Evolutionary conservation across 306 rosid genomes (phyloP).

Genomic region (Medicago ruthenica): DNA sequence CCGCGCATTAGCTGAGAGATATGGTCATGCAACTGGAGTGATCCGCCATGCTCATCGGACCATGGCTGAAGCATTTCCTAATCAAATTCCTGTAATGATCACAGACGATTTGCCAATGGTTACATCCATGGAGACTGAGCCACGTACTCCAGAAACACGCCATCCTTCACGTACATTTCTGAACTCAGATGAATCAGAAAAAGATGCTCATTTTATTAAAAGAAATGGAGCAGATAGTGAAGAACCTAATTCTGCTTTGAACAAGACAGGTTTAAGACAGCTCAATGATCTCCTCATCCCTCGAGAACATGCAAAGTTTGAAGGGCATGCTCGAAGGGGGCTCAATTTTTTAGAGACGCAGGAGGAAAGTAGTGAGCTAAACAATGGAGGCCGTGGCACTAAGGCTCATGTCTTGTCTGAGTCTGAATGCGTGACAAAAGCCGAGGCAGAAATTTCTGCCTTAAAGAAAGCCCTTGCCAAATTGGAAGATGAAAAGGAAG

Average conservation of each 20-base stretch:
- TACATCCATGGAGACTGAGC: slow-evolving; percentile 63
- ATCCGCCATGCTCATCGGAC: slow-evolving; percentile 95
- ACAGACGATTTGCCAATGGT: slow-evolving; percentile 62
- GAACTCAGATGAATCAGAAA: slow-evolving; percentile 68
- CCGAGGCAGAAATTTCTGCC: slow-evolving; percentile 78
- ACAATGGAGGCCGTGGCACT: slow-evolving; percentile 49
- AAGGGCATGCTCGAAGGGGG: slow-evolving; percentile 65
- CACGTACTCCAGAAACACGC: slow-evolving; percentile 67
- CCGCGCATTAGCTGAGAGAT: slow-evolving; percentile 96
- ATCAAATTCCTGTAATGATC: slow-evolving; percentile 68
- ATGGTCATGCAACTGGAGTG: slow-evolving; percentile 93
- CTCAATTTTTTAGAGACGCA: slow-evolving; percentile 67
- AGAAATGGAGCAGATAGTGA: slow-evolving; percentile 66
- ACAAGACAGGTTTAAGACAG: slow-evolving; percentile 63
- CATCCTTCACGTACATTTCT: slow-evolving; percentile 54
- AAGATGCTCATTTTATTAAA: slow-evolving; percentile 59
- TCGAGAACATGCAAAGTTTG: slow-evolving; percentile 53
- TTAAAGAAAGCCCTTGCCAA: slow-evolving; percentile 76
- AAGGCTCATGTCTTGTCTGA: slow-evolving; percentile 51
- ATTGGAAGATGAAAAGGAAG: slow-evolving; percentile 91
- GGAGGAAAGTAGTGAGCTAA: slow-evolving; percentile 49
- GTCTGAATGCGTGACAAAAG: slow-evolving; percentile 67
- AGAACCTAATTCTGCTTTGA: slow-evolving; percentile 55
- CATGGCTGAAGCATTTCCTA: slow-evolving; percentile 95
- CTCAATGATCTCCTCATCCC: slow-evolving; percentile 61